Percentiles rank a stretch among this genome's conserved stretches.
phyloP scores from a whole-genome alignment of 2,329 filamentous ascomycete genomes.

The Chaetoscypha palmicola region DNA sequence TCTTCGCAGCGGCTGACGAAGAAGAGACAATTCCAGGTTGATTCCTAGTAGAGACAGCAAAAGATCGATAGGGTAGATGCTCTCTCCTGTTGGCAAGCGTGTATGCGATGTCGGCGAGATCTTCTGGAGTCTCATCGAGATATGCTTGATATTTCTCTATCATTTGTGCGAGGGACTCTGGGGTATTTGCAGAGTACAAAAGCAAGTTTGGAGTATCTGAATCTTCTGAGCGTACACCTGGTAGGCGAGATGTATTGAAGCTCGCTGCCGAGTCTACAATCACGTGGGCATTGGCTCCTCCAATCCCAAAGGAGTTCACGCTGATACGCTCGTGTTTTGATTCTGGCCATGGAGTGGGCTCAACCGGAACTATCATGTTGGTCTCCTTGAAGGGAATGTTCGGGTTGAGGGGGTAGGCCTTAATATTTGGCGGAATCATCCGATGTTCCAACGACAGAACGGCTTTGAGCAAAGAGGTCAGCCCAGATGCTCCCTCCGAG shows the following conservation, averaged over 20 bases:
- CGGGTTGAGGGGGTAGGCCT: constrained; percentile 9
- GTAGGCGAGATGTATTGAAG: neutral
- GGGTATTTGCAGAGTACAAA: constrained; percentile 1
- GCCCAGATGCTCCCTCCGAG: constrained; percentile 18
- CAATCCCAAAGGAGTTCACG: constrained; percentile 23
- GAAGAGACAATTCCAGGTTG: neutral
- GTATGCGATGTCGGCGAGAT: constrained; percentile 3
- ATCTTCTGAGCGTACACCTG: neutral
- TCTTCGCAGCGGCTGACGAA: neutral
- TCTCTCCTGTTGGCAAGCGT: constrained; percentile 4
- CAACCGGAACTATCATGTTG: constrained; percentile 7
- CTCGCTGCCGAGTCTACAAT: constrained; percentile 5
- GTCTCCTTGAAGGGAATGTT: constrained; percentile 15
- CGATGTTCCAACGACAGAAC: constrained; percentile 23
- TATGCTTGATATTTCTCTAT: neutral
- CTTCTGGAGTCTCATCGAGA: neutral
- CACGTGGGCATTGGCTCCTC: constrained; percentile 18
- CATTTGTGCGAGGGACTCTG: neutral
- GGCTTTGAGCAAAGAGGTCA: constrained; percentile 19
- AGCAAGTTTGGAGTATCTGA: neutral
- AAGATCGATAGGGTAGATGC: constrained; percentile 2
- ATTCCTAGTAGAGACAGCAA: neutral
- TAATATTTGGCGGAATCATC: constrained; percentile 29
- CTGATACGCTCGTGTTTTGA: constrained; percentile 8
- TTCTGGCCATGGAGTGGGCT: constrained; percentile 10